A percentile compares a stretch with the other conserved stretches of the same genome.
These are phyloP conservation scores for Moniliophthora roreri DNA, from an alignment of 1,284 basidiomycete genomes.

Conservation along the genomic window DNA sequence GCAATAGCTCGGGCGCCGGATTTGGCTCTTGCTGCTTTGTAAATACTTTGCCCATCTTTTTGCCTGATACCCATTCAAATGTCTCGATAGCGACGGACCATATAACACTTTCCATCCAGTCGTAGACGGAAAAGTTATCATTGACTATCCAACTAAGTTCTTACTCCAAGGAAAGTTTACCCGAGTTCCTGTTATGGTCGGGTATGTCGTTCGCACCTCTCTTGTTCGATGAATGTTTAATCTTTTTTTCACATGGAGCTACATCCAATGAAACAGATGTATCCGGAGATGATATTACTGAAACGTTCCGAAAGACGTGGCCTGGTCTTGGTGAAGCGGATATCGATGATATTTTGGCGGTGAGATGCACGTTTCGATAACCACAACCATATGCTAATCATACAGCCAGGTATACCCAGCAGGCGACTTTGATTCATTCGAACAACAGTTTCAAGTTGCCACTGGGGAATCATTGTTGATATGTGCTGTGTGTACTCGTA, in stretches of 20 bases:
- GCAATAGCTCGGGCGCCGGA: slow-evolving; percentile 55
- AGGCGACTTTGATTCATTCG: slow-evolving; percentile 36
- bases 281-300: too few relatives aligned
- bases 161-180: slow-evolving; percentile 43
- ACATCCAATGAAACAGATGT: slow-evolving; percentile 52
- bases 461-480: slow-evolving; percentile 48
- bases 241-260: slow-evolving; percentile 30
- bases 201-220: slow-evolving; percentile 35
- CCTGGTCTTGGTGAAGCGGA: neutral
- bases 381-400: neutral
- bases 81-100: slow-evolving; percentile 28
- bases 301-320: too few relatives aligned
- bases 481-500: slow-evolving; percentile 54
- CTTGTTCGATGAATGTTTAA: neutral
- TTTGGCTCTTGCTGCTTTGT: slow-evolving; percentile 25
- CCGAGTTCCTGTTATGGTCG: slow-evolving; percentile 53
- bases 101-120: slow-evolving; percentile 43
- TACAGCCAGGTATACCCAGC: slow-evolving; percentile 29
- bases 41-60: too few relatives aligned
- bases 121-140: slow-evolving; percentile 47
- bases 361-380: slow-evolving; percentile 26
- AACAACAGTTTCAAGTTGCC: slow-evolving; percentile 38
- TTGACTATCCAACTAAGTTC: slow-evolving; percentile 43
- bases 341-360: slow-evolving; percentile 37
- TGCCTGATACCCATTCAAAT: neutral